Percentiles rank a stretch among this genome's conserved stretches.
Conservation (phyloP, 2,329 filamentous ascomycete genomes). For the Fusarium napiforme region DNA sequence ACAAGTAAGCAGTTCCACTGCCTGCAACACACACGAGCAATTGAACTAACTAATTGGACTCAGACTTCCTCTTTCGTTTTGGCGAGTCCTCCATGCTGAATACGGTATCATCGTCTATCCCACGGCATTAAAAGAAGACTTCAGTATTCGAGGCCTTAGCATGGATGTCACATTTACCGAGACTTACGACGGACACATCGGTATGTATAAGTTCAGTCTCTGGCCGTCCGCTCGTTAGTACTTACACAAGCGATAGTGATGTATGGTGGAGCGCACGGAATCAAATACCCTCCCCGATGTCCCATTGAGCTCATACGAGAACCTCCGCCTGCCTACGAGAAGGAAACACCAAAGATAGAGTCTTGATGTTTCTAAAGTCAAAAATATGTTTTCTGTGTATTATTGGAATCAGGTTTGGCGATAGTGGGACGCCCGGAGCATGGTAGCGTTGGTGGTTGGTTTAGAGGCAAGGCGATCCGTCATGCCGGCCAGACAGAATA, state of each 20-base stretch:
- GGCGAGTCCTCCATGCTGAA: conserved; percentile 52
- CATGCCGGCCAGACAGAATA: neutral
- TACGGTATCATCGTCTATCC: conserved; percentile 56
- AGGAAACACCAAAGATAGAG: conserved; percentile 25
- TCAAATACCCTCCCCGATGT: conserved; percentile 49
- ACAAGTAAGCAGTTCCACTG: conserved; percentile 43
- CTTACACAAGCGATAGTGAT: conserved; percentile 46
- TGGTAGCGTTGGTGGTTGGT: conserved; percentile 15
- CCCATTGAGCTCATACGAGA: conserved; percentile 53
- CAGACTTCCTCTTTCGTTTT: conserved; percentile 53
- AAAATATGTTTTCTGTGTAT: neutral
- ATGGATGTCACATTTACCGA: conserved; percentile 52
- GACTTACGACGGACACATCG: conserved; percentile 51
- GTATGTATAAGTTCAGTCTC: conserved; percentile 36
- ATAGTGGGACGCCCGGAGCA: conserved; percentile 6
- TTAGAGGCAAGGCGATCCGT: neutral
- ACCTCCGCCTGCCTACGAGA: conserved; percentile 51
- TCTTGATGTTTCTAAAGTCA: neutral
- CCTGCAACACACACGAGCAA: neutral
- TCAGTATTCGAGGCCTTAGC: conserved; percentile 48
- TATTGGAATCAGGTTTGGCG: conserved; percentile 15
- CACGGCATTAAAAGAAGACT: conserved; percentile 52
- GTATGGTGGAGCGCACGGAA: conserved; percentile 46
- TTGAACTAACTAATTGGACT: conserved; percentile 7
- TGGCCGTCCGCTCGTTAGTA: neutral